Base-by-base conservation (phyloP, 768 basidiomycete genomes). In the Steccherinum ochraceum region DNA sequence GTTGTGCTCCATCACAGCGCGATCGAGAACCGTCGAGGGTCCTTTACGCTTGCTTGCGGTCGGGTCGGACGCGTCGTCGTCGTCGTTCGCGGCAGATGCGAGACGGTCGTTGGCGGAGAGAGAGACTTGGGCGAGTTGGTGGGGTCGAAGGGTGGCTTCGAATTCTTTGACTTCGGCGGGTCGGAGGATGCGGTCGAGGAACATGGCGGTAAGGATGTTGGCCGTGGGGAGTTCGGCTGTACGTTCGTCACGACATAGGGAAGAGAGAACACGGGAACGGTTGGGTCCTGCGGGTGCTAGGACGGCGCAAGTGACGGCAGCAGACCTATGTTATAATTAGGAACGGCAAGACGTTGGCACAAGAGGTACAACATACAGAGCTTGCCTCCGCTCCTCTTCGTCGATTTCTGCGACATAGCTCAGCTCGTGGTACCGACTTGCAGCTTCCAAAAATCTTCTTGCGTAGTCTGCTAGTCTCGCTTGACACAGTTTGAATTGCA, bases 1-100 rank as follows among this genome's bases (percentile, higher is more conserved):
- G 67, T 99, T 99, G 70, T 99, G 96, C 65, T 99, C 96, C 86
- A 98, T 91, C 43, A 99, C 93, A 4, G 96, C 96, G 43, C 94
- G 82, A 66, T 98, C 96, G 40, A 99, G 78, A 18, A 99, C 94
- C 10, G 94, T 98, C 4, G 91, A 85, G 2, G 96, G 95, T 1
- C 93, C 95, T 40, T 86, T 91, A 55, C 93, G 80, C 35, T 80
- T 89, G 68, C 86, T 89, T 13, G 76, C 61, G 12, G 70, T 73
- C 5, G 81, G 75, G 23, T 83, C 84, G 24, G 65, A 66, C 41
- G 69, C 71, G 50, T 71, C 72, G 40, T 74, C 78, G 49, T 84
- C 80, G 48, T 81, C 78, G 40, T 79, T 77, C 21, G 79, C 76
- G 23, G 80, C 71, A 12, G 87, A 83, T 4, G 87, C 85, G 13